Conservation (phyloP, 2,329 filamentous ascomycete genomes). For the Pseudocercospora crystallina region DNA sequence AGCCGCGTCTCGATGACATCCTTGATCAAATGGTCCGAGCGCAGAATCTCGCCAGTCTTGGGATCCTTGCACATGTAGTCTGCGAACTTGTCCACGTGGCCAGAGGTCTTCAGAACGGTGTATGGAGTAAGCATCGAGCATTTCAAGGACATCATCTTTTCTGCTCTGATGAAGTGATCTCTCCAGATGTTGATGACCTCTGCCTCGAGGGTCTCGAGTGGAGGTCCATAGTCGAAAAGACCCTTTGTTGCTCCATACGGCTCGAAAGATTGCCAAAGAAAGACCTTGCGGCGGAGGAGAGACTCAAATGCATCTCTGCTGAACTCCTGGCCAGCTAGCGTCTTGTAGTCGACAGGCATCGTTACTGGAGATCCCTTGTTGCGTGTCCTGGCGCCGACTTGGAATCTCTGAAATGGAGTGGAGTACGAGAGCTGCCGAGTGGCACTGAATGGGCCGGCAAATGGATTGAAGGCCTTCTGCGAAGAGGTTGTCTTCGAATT, state of each 20-base stretch:
- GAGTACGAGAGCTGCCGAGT: conserved; percentile 20
- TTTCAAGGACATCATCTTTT: conserved; percentile 94
- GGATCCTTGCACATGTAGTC: conserved; percentile 95
- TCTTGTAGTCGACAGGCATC: conserved; percentile 66
- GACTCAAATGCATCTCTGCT: conserved; percentile 80
- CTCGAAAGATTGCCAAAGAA: conserved; percentile 95
- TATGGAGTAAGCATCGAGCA: conserved; percentile 92
- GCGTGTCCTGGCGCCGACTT: conserved; percentile 31
- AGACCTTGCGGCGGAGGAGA: conserved; percentile 82
- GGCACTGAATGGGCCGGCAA: too few species aligned
- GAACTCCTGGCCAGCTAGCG: conserved; percentile 84
- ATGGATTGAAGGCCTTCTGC: too few species aligned
- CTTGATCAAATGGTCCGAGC: conserved; percentile 95
- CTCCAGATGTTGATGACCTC: conserved; percentile 88
- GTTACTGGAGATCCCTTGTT: conserved; percentile 40
- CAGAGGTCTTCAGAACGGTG: conserved; percentile 86
- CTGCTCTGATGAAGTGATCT: conserved; percentile 89
- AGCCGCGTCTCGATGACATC: conserved; percentile 84
- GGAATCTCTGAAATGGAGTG: conserved; percentile 21
- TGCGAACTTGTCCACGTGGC: conserved; percentile 96
- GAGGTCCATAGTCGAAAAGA: conserved; percentile 90
- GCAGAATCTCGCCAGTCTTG: conserved; percentile 93
- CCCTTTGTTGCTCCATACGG: conserved; percentile 62
- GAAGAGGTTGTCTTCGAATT: background rate
- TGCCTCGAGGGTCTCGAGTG: conserved; percentile 80